Evolutionary conservation across 2,329 filamentous ascomycete genomes (phyloP), one percentile per base, ranked within the genome.

Genomic region (Diaporthe sp.): DNA sequence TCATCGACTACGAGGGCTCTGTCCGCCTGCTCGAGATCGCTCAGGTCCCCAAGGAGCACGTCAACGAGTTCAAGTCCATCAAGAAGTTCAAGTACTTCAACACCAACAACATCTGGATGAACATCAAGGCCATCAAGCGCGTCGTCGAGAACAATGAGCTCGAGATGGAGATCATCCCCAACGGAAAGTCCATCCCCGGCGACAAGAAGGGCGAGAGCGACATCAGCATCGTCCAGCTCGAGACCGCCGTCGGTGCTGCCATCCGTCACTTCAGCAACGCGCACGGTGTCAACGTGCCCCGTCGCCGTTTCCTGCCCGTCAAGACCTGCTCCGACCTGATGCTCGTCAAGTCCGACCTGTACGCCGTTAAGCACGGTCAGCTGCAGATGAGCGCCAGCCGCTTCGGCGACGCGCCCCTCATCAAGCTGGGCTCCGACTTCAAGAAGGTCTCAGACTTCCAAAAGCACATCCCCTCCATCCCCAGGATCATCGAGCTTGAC

Each of bases 51-150:
- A 99, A 98, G 92, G 95, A 99, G 90, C 97, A 99, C 87, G 95
- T 97, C 85, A 98, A 99, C 88, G 97, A 99, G 89, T 99, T 99
- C 95, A 99, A 99, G 93, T 98, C 96, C 66, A 99, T 99, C 91
- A 99, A 99, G 93, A 99, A 99, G 91, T 99, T 99, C 94, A 98
- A 97, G 91, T 99, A 99, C 92, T 99, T 99, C 93, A 99, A 99
- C 92, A 99, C 97, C 87, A 99, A 99, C 94, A 99, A 99, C 92
- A 98, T 99, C 87, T 99, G 97, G 97, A 94, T 99, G 90, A 98
- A 98, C 89, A 91, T 98, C 81, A 93, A 95, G 84, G 97, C 97
- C 80, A 94, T 99, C 87, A 98, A 98, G 93, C 96, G 97, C 76
- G 95, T 99, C 72, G 97, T 99, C 10, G 97, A 98, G 91, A 95